Evolutionary conservation across 257 asterid species (phyloP), one percentile per base, ranked within the genome.

Genomic region (Perilla frutescens): DNA sequence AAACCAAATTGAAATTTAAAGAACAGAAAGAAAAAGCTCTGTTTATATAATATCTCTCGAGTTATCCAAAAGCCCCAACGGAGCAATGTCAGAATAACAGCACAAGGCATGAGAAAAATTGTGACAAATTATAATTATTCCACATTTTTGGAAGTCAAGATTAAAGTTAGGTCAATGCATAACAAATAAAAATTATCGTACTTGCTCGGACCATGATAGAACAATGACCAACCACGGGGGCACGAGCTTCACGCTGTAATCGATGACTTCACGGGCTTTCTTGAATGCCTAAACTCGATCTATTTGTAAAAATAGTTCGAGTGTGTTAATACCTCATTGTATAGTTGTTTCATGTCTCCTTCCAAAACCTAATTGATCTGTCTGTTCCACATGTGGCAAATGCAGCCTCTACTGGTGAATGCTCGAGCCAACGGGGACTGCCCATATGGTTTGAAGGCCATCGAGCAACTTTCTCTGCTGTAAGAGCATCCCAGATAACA

Each of bases 381-480:
- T 89, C 96, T 3, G 88, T 76, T 64, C 95, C 96, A 69, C 96
- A 89, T 2, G 97, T 76, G 65, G 84, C 84, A 29, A 91, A 91
- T 13, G 88, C 82, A 6, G 97, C 77, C 70, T 91, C 96, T 8
- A 81, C 81, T 0, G 88, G 96, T 10, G 96, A 91, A 71, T 91
- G 96, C 71, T 85, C 97, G 39, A 91, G 83, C 96, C 97, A 91
- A 60, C 95, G 95, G 3, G 95, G 96, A 40, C 84, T 68, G 4
- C 97, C 93, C 77, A 77, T 78, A 74, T 89, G 93, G 83, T 72
- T 88, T 7, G 96, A 88, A 31, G 97, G 96, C 97, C 95, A 88
- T 76, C 90, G 76, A 67, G 89, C 86, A 80, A 89, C 96, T 81
- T 72, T 83, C 81, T 88, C 96, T 36, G 95, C 84, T 0, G 97